Evolutionary conservation across 148 eudicot genomes (phyloP).

Genomic region (Nepenthes mirabilis): DNA sequence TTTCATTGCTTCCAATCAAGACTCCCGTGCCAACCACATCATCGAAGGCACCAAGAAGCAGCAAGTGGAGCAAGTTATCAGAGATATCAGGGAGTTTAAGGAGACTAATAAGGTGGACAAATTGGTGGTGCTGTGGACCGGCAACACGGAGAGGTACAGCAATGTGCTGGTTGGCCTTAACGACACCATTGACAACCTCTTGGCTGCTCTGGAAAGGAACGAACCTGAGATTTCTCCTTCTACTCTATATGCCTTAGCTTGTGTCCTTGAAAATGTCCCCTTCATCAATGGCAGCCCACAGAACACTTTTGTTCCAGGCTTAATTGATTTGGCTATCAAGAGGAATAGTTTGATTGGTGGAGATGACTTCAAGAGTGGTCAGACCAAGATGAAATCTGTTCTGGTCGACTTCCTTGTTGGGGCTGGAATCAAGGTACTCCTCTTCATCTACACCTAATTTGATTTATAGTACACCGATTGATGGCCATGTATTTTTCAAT

Average conservation of each 20-base stretch:
- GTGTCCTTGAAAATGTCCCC: constrained; percentile 76
- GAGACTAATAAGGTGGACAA: constrained; percentile 85
- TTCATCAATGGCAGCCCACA: constrained; percentile 99
- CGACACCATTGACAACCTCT: constrained; percentile 68
- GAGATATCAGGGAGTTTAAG: constrained; percentile 96
- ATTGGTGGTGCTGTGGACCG: constrained; percentile 96
- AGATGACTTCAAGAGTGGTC: constrained; percentile 99
- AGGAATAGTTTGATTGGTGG: constrained; percentile 90
- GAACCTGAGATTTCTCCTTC: constrained; percentile 96
- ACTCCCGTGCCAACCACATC: constrained; percentile 75
- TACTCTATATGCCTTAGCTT: constrained; percentile 76
- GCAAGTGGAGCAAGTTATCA: constrained; percentile 70
- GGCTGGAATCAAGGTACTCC: constrained; percentile 89
- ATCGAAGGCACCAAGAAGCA: constrained; percentile 88
- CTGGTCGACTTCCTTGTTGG: constrained; percentile 99
- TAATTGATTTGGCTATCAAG: constrained; percentile 79
- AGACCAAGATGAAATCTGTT: constrained; percentile 96
- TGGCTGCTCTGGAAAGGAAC: constrained; percentile 67
- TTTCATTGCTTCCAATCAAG: constrained; percentile 91
- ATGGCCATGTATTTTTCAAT: too few species aligned
- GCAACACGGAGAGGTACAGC: constrained; percentile 95
- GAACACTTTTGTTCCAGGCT: constrained; percentile 94
- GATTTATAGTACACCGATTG: too few species aligned
- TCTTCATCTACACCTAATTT: background rate
- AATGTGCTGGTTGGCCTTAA: constrained; percentile 79